Percentiles rank a stretch among this genome's conserved stretches.
These are phyloP conservation scores for Trichoderma brevicompactum DNA, from an alignment of 2,329 filamentous ascomycete genomes.

Conservation along the genomic window DNA sequence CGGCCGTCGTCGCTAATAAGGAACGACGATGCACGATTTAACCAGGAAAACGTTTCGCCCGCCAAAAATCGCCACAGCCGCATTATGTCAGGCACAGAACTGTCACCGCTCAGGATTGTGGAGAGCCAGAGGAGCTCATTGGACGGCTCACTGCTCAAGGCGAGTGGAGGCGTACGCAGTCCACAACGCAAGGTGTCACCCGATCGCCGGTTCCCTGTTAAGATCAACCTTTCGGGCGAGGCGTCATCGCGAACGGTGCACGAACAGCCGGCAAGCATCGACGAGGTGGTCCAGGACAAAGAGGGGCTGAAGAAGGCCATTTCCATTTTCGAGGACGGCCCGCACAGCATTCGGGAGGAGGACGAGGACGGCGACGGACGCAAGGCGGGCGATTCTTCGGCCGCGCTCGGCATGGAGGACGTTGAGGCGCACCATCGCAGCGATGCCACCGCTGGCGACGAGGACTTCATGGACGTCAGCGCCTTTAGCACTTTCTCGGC, in stretches of 20 bases:
- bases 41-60: conserved; percentile 54
- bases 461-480: conserved; percentile 73
- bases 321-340: conserved; percentile 64
- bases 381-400: conserved; percentile 27
- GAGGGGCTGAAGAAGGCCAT: conserved; percentile 63
- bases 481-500: conserved; percentile 89
- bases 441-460: conserved; percentile 54
- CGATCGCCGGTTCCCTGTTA: conserved; percentile 65
- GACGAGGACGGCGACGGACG: conserved; percentile 32
- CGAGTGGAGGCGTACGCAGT: conserved; percentile 45
- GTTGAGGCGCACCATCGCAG: conserved; percentile 31
- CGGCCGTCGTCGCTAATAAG: conserved; percentile 32
- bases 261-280: conserved; percentile 52
- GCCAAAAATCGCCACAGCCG: conserved; percentile 57
- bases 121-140: conserved; percentile 40
- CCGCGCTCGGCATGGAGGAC: conserved; percentile 36
- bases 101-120: conserved; percentile 63
- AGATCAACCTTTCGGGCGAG: conserved; percentile 49
- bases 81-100: conserved; percentile 60
- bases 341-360: conserved; percentile 38
- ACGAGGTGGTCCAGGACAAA: conserved; percentile 59
- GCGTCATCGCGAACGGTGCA: conserved; percentile 32
- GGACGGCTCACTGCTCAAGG: conserved; percentile 32
- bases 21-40: conserved; percentile 40
- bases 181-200: conserved; percentile 53